A percentile compares a stretch with the other conserved stretches of the same genome.
These are phyloP conservation scores for Sarcomyxa edulis DNA, from an alignment of 768 basidiomycete genomes.

Conservation along the genomic window DNA sequence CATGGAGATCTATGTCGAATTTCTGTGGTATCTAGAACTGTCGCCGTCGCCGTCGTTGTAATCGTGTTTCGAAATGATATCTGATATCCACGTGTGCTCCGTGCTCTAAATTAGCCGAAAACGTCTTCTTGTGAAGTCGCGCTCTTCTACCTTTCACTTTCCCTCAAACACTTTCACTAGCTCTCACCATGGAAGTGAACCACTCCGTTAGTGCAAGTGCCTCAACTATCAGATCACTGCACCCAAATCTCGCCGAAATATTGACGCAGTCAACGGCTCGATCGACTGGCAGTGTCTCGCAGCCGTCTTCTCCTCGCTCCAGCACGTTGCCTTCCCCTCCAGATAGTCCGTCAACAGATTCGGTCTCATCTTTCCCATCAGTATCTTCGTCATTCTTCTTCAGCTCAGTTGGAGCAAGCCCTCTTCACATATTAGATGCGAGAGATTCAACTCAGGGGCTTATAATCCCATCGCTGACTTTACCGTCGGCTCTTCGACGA, in stretches of 20 bases:
- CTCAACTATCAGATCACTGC: constrained; percentile 31
- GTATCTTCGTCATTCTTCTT: constrained; percentile 76
- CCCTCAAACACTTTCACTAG: too few species aligned
- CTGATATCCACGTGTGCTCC: too few species aligned
- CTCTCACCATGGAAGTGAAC: too few species aligned
- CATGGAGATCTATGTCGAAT: too few species aligned
- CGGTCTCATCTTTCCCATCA: constrained; percentile 66
- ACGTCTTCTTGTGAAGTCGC: too few species aligned
- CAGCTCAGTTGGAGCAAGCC: constrained; percentile 67
- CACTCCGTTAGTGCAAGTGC: constrained; percentile 29
- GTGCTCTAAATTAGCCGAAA: too few species aligned
- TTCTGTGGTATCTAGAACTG: too few species aligned
- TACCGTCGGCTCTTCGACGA: constrained; percentile 55
- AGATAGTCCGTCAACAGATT: constrained; percentile 56
- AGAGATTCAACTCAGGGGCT: constrained; percentile 44
- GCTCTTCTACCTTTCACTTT: too few species aligned
- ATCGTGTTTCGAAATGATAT: too few species aligned
- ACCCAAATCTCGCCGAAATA: constrained; percentile 12
- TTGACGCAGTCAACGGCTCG: constrained; percentile 10
- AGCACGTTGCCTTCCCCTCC: constrained; percentile 52
- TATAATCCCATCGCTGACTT: constrained; percentile 63
- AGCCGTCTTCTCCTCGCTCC: constrained; percentile 42
- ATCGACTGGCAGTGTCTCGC: constrained; percentile 21
- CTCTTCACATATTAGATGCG: constrained; percentile 35
- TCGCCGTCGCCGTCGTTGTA: too few species aligned